Percentiles rank a stretch among this genome's conserved stretches.
These are phyloP conservation scores for Lasiodiplodia sp. DNA, from an alignment of 2,329 filamentous ascomycete species.

Conservation along the genomic window DNA sequence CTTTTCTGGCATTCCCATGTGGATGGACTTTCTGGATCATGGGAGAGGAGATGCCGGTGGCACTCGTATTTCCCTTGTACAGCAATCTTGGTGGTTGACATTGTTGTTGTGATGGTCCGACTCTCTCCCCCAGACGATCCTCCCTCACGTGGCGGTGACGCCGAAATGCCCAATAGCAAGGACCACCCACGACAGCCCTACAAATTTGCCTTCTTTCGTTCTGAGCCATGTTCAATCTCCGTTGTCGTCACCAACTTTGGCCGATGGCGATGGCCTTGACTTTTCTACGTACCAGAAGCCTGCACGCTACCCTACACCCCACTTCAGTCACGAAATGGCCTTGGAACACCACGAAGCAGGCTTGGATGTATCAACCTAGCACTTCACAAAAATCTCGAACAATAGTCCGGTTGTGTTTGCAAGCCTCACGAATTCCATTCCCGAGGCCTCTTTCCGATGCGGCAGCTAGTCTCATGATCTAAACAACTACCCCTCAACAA, in stretches of 20 bases:
- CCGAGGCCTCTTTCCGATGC: neutral
- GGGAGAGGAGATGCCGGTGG: neutral
- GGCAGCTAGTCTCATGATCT: neutral
- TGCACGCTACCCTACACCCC: neutral
- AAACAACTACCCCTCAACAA: neutral
- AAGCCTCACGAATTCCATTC: neutral
- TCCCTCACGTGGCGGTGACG: constrained; percentile 10
- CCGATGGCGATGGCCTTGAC: neutral
- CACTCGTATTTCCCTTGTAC: neutral
- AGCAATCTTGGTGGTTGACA: neutral
- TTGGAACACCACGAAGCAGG: neutral
- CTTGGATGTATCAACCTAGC: neutral
- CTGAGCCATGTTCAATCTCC: neutral
- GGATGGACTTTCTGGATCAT: neutral
- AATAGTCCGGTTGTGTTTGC: neutral
- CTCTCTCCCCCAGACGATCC: neutral
- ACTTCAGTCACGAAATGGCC: neutral
- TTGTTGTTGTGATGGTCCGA: neutral
- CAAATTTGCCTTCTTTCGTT: neutral
- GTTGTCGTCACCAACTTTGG: neutral
- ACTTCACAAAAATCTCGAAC: neutral
- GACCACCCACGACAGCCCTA: neutral
- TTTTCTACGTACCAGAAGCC: neutral
- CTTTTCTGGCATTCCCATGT: neutral
- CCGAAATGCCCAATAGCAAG: neutral